These are phyloP conservation scores for Alternaria brassicicola DNA, from an alignment of 2,329 filamentous ascomycete species.

Conservation along the genomic window DNA sequence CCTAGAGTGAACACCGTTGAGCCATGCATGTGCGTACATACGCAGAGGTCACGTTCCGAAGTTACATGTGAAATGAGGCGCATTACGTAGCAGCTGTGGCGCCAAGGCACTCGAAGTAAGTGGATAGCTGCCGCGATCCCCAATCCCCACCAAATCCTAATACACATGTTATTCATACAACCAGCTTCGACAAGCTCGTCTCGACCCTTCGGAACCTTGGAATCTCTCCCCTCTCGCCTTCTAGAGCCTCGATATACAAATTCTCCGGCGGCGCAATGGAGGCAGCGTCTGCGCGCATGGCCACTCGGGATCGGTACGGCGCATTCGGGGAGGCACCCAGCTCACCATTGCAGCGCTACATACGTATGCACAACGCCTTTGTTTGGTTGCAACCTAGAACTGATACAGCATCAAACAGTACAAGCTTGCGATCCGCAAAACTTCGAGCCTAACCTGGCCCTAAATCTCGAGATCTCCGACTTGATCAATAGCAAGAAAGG, in stretches of 20 bases:
- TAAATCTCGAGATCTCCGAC: slow-evolving; percentile 96
- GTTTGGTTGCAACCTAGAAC: background rate
- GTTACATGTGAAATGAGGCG: slow-evolving; percentile 10
- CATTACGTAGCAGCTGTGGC: slow-evolving; percentile 23
- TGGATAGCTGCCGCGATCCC: slow-evolving; percentile 13
- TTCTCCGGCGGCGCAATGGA: slow-evolving; percentile 64
- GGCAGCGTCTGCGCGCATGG: slow-evolving; percentile 93
- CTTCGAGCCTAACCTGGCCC: slow-evolving; percentile 94
- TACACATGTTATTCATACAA: slow-evolving; percentile 17
- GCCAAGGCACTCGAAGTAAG: slow-evolving; percentile 21
- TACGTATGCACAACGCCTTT: slow-evolving; percentile 60
- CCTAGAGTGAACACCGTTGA: background rate
- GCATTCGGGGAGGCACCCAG: slow-evolving; percentile 77
- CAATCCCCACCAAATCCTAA: slow-evolving; percentile 22
- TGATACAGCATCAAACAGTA: slow-evolving; percentile 54
- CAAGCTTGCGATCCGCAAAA: slow-evolving; percentile 97
- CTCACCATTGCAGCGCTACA: slow-evolving; percentile 91
- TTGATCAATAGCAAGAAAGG: slow-evolving; percentile 98
- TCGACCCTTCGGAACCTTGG: background rate
- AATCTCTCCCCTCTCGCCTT: background rate
- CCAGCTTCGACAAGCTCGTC: slow-evolving; percentile 6
- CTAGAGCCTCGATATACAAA: background rate
- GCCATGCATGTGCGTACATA: background rate
- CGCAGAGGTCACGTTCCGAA: background rate
- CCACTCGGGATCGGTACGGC: slow-evolving; percentile 91